These are phyloP conservation scores for Arthromyces matolae DNA, from an alignment of 768 basidiomycete genomes.

Conservation along the genomic window DNA sequence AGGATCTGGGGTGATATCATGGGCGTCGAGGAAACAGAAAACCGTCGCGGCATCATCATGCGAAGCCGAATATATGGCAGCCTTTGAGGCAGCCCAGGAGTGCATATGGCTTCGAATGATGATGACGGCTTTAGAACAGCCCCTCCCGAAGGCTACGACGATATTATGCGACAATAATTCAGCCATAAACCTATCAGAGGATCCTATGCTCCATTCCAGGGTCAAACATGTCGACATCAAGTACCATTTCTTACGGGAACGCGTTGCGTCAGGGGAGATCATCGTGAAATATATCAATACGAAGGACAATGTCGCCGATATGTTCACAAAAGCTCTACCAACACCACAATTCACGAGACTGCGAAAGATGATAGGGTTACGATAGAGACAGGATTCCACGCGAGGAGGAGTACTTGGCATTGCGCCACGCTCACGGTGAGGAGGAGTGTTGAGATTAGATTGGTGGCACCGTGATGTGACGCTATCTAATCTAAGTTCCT, in stretches of 20 bases:
- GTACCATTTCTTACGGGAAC: slow-evolving; percentile 4
- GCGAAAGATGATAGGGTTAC: neutral
- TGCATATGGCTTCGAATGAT: no score
- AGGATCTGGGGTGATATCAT: no score
- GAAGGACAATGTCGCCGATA: slow-evolving; percentile 3
- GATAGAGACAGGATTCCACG: neutral
- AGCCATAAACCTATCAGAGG: no score
- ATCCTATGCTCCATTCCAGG: no score
- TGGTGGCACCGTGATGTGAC: no score
- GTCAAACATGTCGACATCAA: no score
- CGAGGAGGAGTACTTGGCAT: slow-evolving; percentile 2
- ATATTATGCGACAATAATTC: no score
- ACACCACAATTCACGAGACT: neutral
- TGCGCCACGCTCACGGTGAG: neutral
- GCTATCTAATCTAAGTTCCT: no score
- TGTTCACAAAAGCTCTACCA: slow-evolving; percentile 2
- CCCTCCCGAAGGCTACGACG: no score
- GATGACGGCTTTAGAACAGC: no score
- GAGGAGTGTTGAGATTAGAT: neutral
- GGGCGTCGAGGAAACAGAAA: slow-evolving; percentile 32
- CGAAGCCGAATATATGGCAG: slow-evolving; percentile 5
- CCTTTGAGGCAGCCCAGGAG: no score
- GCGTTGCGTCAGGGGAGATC: neutral
- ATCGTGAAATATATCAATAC: neutral
- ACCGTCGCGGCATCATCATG: slow-evolving; percentile 21